Conservation (phyloP, 768 basidiomycete species). For the Tephrocybe sp. region DNA sequence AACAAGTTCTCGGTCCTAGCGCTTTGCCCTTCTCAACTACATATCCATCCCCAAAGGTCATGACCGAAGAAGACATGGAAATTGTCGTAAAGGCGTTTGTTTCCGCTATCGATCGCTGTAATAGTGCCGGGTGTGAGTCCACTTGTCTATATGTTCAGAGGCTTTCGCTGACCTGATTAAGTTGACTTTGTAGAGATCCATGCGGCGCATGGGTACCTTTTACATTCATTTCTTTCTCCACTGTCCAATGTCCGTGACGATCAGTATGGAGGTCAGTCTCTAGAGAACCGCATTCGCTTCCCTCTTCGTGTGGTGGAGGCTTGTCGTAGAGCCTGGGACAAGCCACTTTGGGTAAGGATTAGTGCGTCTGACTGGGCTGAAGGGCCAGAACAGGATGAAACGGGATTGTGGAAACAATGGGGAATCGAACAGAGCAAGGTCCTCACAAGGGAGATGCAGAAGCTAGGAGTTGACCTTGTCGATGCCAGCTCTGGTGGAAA, state of each 20-base stretch:
- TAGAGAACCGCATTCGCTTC: constrained; percentile 74
- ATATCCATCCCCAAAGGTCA: constrained; percentile 57
- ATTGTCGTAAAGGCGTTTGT: constrained; percentile 62
- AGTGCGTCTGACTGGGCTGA: constrained; percentile 70
- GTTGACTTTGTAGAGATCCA: constrained; percentile 77
- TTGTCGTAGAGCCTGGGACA: constrained; percentile 60
- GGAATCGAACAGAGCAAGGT: constrained; percentile 76
- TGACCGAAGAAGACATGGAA: constrained; percentile 56
- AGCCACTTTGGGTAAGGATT: constrained; percentile 73
- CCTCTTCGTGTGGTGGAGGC: constrained; percentile 56
- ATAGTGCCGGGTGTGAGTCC: constrained; percentile 63
- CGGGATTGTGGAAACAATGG: constrained; percentile 66
- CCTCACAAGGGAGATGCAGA: constrained; percentile 53
- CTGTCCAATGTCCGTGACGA: constrained; percentile 74
- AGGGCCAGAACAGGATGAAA: constrained; percentile 51
- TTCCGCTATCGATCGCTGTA: constrained; percentile 51
- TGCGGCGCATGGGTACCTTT: constrained; percentile 69
- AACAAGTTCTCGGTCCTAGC: constrained; percentile 62
- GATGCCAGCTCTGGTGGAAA: constrained; percentile 73
- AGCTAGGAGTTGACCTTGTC: constrained; percentile 73
- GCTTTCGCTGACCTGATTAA: constrained; percentile 18
- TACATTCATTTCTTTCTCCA: constrained; percentile 71
- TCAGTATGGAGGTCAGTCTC: constrained; percentile 63
- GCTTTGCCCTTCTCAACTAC: constrained; percentile 50
- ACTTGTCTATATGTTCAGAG: background rate